Percentiles rank a stretch among this genome's conserved stretches.
Evolutionary conservation across 1,284 basidiomycete genomes (phyloP).

Genomic region (Irpex sp.): DNA sequence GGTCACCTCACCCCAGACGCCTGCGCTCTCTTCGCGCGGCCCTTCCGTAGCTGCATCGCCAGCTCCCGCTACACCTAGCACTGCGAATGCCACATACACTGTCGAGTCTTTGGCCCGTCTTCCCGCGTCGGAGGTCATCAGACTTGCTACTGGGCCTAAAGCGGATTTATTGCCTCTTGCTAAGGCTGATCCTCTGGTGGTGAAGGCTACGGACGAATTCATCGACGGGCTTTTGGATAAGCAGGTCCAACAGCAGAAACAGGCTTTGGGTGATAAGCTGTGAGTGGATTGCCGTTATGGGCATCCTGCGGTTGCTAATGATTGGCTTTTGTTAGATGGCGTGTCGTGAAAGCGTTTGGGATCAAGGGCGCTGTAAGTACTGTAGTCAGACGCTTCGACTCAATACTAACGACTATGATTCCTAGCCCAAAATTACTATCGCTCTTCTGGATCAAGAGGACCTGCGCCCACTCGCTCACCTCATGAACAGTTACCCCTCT

Average conservation of each 20-base stretch:
- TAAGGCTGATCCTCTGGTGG: conserved; percentile 66
- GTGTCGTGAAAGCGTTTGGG: conserved; percentile 75
- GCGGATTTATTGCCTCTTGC: conserved; percentile 62
- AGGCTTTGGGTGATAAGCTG: conserved; percentile 78
- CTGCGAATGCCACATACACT: conserved; percentile 20
- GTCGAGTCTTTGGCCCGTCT: conserved; percentile 60
- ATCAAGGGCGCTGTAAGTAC: conserved; percentile 73
- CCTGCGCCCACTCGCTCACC: conserved; percentile 74
- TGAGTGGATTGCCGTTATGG: conserved; percentile 33
- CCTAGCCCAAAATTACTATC: conserved; percentile 79
- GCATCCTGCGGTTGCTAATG: background rate
- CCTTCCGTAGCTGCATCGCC: conserved; percentile 70
- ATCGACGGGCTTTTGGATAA: conserved; percentile 68
- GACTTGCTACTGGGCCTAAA: conserved; percentile 50
- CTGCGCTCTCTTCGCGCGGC: conserved; percentile 68
- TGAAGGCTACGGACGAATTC: conserved; percentile 74
- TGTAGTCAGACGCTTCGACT: background rate
- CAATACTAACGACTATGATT: conserved; percentile 1
- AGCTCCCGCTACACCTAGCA: conserved; percentile 40
- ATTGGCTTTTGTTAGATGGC: conserved; percentile 48
- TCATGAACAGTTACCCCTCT: conserved; percentile 84
- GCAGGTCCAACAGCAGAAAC: conserved; percentile 71
- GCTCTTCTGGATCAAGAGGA: conserved; percentile 82
- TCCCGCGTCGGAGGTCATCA: conserved; percentile 69
- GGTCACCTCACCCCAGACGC: conserved; percentile 62